Evolutionary conservation across 1,284 basidiomycete species (phyloP).

Genomic region (Cystobasidium slooffiae): DNA sequence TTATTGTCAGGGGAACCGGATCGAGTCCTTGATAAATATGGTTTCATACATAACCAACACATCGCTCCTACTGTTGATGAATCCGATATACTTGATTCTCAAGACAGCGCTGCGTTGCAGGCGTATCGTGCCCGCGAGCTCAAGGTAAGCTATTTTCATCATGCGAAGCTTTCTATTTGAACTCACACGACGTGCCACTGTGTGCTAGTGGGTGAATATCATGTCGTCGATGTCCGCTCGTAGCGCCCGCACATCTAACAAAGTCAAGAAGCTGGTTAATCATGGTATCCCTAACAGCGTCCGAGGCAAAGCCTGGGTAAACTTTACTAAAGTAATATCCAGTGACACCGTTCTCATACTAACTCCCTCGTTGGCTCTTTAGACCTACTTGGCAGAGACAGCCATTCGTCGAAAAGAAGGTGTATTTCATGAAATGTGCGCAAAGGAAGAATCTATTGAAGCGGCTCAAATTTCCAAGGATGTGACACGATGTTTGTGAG

Average conservation of each 20-base stretch:
- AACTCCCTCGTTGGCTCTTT: background rate
- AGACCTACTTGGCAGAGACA: constrained; percentile 31
- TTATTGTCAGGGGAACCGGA: background rate
- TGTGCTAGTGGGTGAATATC: constrained; percentile 17
- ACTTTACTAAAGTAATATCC: background rate
- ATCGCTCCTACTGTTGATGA: background rate
- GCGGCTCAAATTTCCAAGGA: constrained; percentile 9
- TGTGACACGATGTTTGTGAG: constrained; percentile 18
- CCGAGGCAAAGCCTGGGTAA: constrained; percentile 36
- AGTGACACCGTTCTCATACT: background rate
- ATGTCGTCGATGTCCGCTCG: constrained; percentile 33
- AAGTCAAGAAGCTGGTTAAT: constrained; percentile 27
- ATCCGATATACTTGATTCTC: constrained; percentile 1
- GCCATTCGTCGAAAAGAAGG: background rate
- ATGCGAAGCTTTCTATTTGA: background rate
- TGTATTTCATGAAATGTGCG: constrained; percentile 32
- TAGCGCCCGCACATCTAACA: constrained; percentile 25
- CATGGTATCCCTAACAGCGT: constrained; percentile 38
- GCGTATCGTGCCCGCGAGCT: constrained; percentile 32
- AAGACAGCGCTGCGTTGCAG: constrained; percentile 9
- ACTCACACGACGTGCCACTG: background rate
- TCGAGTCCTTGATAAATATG: constrained; percentile 2
- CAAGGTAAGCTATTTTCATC: constrained; percentile 7
- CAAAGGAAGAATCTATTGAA: background rate
- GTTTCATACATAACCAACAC: constrained; percentile 15